Percentiles rank a stretch among this genome's conserved stretches.
These are phyloP conservation scores for Malassezia restricta DNA, from an alignment of 1,284 basidiomycete genomes.

Conservation along the genomic window DNA sequence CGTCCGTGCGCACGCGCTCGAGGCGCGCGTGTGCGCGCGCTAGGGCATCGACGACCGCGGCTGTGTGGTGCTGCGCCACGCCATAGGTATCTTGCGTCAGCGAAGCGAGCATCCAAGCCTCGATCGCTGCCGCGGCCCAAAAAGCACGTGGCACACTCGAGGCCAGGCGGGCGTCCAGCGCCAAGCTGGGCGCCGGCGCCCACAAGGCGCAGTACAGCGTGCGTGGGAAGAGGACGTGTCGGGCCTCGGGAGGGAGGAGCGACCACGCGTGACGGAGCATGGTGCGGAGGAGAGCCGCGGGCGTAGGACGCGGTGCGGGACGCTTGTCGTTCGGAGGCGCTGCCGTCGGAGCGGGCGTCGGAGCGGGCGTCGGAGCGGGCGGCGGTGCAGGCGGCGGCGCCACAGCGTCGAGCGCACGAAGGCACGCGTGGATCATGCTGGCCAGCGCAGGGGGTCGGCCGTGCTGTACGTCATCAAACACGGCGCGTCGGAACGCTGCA, in stretches of 20 bases:
- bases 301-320: neutral
- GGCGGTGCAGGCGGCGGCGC: neutral
- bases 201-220: constrained; percentile 10
- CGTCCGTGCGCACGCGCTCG: neutral
- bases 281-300: neutral
- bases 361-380: neutral
- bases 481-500: constrained; percentile 10
- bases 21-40: constrained; percentile 8
- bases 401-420: constrained; percentile 14
- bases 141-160: constrained; percentile 12
- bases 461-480: constrained; percentile 26
- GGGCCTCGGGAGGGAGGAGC: constrained; percentile 20
- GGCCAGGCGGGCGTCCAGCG: constrained; percentile 9
- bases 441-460: constrained; percentile 20
- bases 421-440: constrained; percentile 20
- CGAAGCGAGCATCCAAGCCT: constrained; percentile 21
- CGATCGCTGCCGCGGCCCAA: constrained; percentile 16
- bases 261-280: constrained; percentile 1
- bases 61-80: constrained; percentile 24
- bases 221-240: constrained; percentile 27
- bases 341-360: constrained; percentile 4
- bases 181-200: constrained; percentile 11
- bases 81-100: constrained; percentile 30
- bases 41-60: constrained; percentile 9
- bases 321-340: neutral